Conservation (phyloP, 2,329 filamentous ascomycete genomes). For the Sporothrix variecibatus region DNA sequence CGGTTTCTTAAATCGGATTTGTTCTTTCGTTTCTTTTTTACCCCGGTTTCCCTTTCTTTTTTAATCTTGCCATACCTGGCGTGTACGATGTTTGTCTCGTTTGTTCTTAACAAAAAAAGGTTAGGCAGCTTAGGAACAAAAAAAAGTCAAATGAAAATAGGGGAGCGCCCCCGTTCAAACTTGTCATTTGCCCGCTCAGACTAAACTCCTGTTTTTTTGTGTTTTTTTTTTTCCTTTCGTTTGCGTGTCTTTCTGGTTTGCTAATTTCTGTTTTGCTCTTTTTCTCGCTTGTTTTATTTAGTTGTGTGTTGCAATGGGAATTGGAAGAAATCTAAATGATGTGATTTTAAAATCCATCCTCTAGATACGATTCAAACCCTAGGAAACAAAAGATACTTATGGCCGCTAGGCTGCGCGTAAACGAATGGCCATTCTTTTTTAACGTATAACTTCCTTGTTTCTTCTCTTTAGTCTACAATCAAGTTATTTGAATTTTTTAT, state of each 20-base stretch:
- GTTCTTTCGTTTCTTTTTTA: background rate
- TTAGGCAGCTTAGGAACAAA: constrained; percentile 10
- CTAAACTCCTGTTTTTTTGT: background rate
- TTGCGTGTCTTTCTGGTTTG: background rate
- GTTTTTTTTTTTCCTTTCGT: background rate
- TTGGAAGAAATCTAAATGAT: background rate
- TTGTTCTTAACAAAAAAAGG: background rate
- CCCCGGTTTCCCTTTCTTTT: background rate
- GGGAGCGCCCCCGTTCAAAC: background rate
- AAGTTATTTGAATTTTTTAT: background rate
- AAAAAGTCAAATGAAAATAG: background rate
- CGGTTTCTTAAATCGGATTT: background rate
- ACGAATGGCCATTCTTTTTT: background rate
- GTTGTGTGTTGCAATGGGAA: background rate
- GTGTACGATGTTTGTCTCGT: constrained; percentile 10
- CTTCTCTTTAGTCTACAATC: background rate
- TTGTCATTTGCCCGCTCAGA: background rate
- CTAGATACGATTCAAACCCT: background rate
- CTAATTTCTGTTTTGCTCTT: background rate
- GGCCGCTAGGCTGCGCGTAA: constrained; percentile 22
- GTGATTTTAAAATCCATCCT: too few species aligned
- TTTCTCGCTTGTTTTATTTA: background rate
- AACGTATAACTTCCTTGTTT: background rate
- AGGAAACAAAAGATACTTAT: constrained; percentile 6
- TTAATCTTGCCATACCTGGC: background rate